These are phyloP conservation scores for Pneumocystis murina DNA, from an alignment of 1,139 yeast genomes.

Conservation along the genomic window DNA sequence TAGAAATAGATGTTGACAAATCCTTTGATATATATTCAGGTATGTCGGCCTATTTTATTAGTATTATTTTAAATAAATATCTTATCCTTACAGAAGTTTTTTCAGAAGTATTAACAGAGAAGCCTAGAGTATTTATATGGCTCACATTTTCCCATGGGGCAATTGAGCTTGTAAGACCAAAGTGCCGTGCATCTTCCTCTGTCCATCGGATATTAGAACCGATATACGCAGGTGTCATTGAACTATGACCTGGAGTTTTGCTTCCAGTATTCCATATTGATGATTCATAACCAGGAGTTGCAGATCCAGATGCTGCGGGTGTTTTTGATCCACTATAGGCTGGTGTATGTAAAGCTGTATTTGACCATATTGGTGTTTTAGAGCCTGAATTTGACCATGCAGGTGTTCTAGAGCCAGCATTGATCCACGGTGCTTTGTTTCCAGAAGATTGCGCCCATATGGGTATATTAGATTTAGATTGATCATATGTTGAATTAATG, in stretches of 20 bases:
- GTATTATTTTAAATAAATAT: background rate
- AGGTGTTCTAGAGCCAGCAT: slow-evolving; percentile 26
- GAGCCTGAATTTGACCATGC: slow-evolving; percentile 32
- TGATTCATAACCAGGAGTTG: slow-evolving; percentile 17
- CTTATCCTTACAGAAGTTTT: background rate
- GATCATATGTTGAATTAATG: background rate
- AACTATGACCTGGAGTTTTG: slow-evolving; percentile 36
- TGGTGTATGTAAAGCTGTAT: slow-evolving; percentile 16
- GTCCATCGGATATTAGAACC: slow-evolving; percentile 23
- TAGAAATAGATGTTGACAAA: slow-evolving; percentile 17
- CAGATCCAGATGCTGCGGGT: slow-evolving; percentile 31
- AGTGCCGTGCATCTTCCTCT: background rate
- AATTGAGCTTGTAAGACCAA: slow-evolving; percentile 3
- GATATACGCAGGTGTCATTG: slow-evolving; percentile 23
- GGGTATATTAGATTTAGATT: slow-evolving; percentile 1
- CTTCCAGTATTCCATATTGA: slow-evolving; percentile 27
- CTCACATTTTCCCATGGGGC: slow-evolving; percentile 5
- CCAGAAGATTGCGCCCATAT: slow-evolving; percentile 27
- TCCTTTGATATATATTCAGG: slow-evolving; percentile 10
- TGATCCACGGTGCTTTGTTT: slow-evolving; percentile 35
- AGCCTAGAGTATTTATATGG: background rate
- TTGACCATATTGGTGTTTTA: slow-evolving; percentile 34
- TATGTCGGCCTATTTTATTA: slow-evolving; percentile 8
- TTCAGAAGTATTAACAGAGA: background rate
- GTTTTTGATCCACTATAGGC: slow-evolving; percentile 24